Conservation (phyloP, 2,329 filamentous ascomycete species). For the Monosporascus sp. region DNA sequence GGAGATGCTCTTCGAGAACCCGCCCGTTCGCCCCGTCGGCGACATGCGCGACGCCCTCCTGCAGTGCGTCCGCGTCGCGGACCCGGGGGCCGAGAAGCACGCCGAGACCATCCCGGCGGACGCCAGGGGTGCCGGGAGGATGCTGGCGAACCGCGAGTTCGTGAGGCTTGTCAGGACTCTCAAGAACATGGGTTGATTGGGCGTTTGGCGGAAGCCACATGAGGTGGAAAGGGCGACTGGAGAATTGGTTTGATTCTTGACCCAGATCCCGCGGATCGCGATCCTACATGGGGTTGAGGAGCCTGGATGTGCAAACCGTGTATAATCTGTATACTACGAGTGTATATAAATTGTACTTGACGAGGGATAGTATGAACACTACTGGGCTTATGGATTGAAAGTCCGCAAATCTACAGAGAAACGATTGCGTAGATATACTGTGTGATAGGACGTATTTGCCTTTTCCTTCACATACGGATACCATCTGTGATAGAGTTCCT, state of each 20-base stretch:
- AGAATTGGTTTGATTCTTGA: not conserved
- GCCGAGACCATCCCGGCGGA: slow-evolving; percentile 16
- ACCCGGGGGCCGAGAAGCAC: slow-evolving; percentile 41
- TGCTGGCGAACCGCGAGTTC: slow-evolving; percentile 23
- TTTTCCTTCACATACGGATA: too few relatives aligned
- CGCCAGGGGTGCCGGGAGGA: not conserved
- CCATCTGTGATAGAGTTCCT: too few relatives aligned
- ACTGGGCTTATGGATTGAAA: too few relatives aligned
- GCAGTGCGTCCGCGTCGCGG: slow-evolving; percentile 49
- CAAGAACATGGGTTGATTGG: slow-evolving; percentile 2
- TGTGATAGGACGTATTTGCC: too few relatives aligned
- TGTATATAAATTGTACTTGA: too few relatives aligned
- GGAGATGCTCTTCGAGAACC: slow-evolving; percentile 54
- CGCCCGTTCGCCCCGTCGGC: slow-evolving; percentile 39
- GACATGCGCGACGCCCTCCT: slow-evolving; percentile 43
- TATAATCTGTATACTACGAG: too few relatives aligned
- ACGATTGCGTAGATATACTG: too few relatives aligned
- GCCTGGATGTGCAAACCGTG: too few relatives aligned
- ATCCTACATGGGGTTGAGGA: too few relatives aligned
- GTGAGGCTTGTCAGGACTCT: slow-evolving; percentile 22
- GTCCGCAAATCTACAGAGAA: too few relatives aligned
- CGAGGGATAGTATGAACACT: too few relatives aligned
- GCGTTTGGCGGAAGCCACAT: not conserved
- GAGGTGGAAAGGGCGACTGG: not conserved
- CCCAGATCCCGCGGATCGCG: too few relatives aligned